A percentile compares a stretch with the other conserved stretches of the same genome.
phyloP scores from a whole-genome alignment of 1,139 yeast genomes.

The Scheffersomyces segobiensis region DNA sequence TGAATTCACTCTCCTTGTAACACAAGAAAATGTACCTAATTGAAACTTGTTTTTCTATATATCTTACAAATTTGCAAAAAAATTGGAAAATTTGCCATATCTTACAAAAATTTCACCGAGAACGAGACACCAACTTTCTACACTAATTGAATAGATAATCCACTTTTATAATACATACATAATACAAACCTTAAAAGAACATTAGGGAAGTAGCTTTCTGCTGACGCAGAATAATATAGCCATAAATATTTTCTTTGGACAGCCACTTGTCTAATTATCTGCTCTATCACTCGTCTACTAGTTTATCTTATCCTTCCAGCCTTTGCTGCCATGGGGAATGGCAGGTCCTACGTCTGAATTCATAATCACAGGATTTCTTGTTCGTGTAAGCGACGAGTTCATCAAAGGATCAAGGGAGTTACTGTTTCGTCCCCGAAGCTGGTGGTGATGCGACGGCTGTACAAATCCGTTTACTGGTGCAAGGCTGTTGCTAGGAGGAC shows the following conservation, averaged over 20 bases:
- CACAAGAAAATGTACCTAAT: no score
- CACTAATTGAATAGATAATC: not conserved
- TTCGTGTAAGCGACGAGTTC: not conserved
- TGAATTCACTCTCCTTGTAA: no score
- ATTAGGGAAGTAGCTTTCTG: not conserved
- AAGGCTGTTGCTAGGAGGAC: conserved; percentile 1
- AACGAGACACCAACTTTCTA: not conserved
- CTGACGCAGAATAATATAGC: not conserved
- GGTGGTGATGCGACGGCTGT: not conserved
- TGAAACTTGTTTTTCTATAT: not conserved
- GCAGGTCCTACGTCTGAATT: not conserved
- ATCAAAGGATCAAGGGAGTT: not conserved
- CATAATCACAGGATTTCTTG: not conserved
- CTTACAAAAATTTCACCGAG: no score
- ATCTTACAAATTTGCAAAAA: not conserved
- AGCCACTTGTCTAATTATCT: not conserved
- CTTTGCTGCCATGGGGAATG: not conserved
- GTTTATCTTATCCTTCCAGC: not conserved
- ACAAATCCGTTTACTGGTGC: not conserved
- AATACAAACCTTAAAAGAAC: not conserved
- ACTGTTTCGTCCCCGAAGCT: not conserved
- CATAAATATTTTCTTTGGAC: not conserved
- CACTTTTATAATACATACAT: conserved; percentile 1
- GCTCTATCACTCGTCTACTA: not conserved
- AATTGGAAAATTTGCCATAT: not conserved